Evolutionary conservation across 2,329 filamentous ascomycete species (phyloP).

Genomic region (Aspergillus brunneoviolaceus): DNA sequence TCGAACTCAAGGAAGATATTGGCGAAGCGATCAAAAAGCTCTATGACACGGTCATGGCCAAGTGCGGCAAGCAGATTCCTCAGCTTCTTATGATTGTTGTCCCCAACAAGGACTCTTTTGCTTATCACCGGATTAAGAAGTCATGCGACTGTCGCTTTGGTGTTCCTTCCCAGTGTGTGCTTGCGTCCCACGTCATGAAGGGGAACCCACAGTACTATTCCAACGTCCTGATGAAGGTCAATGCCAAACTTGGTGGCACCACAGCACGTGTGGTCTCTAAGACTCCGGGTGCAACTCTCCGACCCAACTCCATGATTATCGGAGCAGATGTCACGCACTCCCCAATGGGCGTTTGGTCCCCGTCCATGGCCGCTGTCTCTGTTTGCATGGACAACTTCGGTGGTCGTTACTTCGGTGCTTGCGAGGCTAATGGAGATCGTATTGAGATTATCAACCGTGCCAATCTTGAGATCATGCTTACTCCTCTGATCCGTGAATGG

Average conservation of each 20-base stretch:
- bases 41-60: conserved; percentile 56
- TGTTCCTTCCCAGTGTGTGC: conserved; percentile 81
- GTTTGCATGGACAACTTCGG: conserved; percentile 72
- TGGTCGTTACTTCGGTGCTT: conserved; percentile 74
- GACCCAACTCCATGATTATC: conserved; percentile 70
- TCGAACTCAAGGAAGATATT: conserved; percentile 45
- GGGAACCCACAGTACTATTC: conserved; percentile 80
- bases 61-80: conserved; percentile 55
- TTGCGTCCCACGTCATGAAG: conserved; percentile 66
- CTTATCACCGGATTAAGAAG: conserved; percentile 87
- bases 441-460: conserved; percentile 71
- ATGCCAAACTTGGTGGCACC: conserved; percentile 86
- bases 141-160: conserved; percentile 81
- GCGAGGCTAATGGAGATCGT: conserved; percentile 79
- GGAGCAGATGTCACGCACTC: conserved; percentile 90
- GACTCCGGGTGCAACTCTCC: conserved; percentile 39
- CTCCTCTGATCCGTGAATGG: conserved; percentile 66
- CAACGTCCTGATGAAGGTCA: conserved; percentile 96
- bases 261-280: conserved; percentile 58
- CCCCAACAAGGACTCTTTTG: conserved; percentile 65
- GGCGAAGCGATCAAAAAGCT: conserved; percentile 57
- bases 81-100: conserved; percentile 81
- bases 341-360: conserved; percentile 62
- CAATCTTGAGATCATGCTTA: conserved; percentile 67
- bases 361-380: conserved; percentile 85